Conservation (phyloP, 495 filamentous ascomycete species). For the Umbilicaria muhlenbergii region DNA sequence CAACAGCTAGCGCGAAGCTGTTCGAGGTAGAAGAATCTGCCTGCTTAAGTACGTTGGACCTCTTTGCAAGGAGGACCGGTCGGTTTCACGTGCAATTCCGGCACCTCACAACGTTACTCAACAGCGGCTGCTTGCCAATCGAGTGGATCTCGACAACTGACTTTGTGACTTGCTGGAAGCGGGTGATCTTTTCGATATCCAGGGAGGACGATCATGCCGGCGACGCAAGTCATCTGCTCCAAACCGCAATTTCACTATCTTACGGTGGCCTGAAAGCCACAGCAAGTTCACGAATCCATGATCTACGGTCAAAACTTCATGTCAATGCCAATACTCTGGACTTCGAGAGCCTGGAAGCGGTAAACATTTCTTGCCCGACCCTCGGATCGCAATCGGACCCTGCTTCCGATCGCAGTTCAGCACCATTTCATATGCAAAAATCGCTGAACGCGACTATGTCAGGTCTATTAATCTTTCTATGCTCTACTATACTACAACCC, state of each 20-base stretch:
- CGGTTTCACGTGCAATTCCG: conserved; percentile 22
- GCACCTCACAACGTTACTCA: conserved; percentile 25
- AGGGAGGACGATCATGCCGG: conserved; percentile 20
- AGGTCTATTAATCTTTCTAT: conserved; percentile 1
- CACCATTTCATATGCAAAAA: too few relatives aligned
- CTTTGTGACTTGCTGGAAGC: conserved; percentile 29
- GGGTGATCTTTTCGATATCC: conserved; percentile 27
- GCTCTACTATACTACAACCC: not conserved
- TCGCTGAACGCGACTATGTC: not conserved
- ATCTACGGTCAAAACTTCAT: not conserved
- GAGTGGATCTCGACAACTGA: conserved; percentile 32
- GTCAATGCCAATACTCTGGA: too few relatives aligned
- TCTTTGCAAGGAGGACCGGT: conserved; percentile 9
- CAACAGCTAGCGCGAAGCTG: conserved; percentile 8
- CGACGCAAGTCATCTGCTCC: conserved; percentile 24
- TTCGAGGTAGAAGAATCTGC: conserved; percentile 14
- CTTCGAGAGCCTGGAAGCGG: too few relatives aligned
- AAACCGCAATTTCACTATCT: conserved; percentile 18
- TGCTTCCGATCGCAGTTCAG: too few relatives aligned
- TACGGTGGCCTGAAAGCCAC: not conserved
- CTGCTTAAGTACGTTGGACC: conserved; percentile 21
- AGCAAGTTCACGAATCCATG: conserved; percentile 1
- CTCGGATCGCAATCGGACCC: too few relatives aligned
- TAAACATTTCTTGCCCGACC: too few relatives aligned
- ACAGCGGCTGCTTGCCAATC: conserved; percentile 22